These are phyloP conservation scores for Auricularia sp. DNA, from an alignment of 768 basidiomycete species.

Conservation along the genomic window DNA sequence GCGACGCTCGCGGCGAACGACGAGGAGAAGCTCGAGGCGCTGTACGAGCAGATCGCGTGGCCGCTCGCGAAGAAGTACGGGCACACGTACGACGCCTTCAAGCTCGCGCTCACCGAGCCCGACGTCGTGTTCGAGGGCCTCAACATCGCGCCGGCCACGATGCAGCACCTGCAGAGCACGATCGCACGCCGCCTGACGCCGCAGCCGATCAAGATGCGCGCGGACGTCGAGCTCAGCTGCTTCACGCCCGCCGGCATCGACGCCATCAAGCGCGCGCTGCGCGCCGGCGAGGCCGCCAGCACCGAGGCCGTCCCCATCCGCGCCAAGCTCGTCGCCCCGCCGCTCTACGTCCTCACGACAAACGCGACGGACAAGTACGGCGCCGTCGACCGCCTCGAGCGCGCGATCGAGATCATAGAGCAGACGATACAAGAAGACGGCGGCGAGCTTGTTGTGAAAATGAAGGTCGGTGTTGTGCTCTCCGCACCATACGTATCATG, in stretches of 20 bases:
- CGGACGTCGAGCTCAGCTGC: conserved; percentile 95
- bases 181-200: conserved; percentile 94
- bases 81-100: conserved; percentile 96
- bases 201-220: conserved; percentile 96
- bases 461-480: conserved; percentile 57
- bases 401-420: conserved; percentile 87
- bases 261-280: conserved; percentile 87
- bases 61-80: conserved; percentile 87
- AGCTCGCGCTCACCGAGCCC: conserved; percentile 76
- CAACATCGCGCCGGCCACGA: conserved; percentile 43
- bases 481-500: background rate
- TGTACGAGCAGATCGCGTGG: conserved; percentile 91
- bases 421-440: conserved; percentile 73
- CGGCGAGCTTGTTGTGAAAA: conserved; percentile 84
- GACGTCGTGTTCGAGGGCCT: conserved; percentile 77
- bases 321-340: conserved; percentile 92
- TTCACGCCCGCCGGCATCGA: conserved; percentile 94
- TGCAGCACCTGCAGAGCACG: conserved; percentile 59
- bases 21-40: conserved; percentile 68
- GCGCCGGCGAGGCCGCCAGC: conserved; percentile 73
- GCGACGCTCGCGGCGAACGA: conserved; percentile 41
- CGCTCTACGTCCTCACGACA: conserved; percentile 89
- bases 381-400: conserved; percentile 87
- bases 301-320: conserved; percentile 91
- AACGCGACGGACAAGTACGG: conserved; percentile 96